These are phyloP conservation scores for Pneumocystis wakefieldiae DNA, from an alignment of 1,139 yeast genomes.

Conservation along the genomic window DNA sequence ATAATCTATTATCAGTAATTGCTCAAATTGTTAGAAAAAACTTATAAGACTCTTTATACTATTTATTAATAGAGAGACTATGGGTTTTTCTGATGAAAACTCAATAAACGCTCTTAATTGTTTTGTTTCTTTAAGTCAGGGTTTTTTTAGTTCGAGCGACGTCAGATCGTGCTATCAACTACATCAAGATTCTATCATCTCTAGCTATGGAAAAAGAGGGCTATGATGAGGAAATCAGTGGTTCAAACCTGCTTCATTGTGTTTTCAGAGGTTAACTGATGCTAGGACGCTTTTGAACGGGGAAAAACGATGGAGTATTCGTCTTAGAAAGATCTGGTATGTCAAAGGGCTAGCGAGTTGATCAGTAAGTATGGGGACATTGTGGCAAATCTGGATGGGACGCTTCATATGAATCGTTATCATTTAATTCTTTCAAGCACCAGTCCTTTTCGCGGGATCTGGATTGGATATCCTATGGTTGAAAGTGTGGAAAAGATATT, in stretches of 20 bases:
- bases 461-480: constrained; percentile 88
- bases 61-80: neutral
- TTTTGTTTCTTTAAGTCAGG: neutral
- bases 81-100: neutral
- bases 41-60: neutral
- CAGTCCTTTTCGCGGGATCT: constrained; percentile 41
- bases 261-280: no score
- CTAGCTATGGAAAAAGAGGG: neutral
- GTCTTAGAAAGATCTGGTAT: neutral
- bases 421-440: constrained; percentile 53
- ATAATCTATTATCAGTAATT: neutral
- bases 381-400: constrained; percentile 58
- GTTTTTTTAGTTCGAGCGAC: neutral
- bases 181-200: neutral
- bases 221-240: neutral
- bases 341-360: neutral
- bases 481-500: constrained; percentile 39
- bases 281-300: neutral
- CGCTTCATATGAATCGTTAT: constrained; percentile 64
- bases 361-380: constrained; percentile 26
- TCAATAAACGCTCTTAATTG: neutral
- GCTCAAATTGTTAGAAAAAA: neutral
- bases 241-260: neutral
- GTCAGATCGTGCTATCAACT: neutral
- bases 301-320: neutral